Evolutionary conservation across 2,329 filamentous ascomycete genomes (phyloP).

Genomic region (Dactylellina sp.): DNA sequence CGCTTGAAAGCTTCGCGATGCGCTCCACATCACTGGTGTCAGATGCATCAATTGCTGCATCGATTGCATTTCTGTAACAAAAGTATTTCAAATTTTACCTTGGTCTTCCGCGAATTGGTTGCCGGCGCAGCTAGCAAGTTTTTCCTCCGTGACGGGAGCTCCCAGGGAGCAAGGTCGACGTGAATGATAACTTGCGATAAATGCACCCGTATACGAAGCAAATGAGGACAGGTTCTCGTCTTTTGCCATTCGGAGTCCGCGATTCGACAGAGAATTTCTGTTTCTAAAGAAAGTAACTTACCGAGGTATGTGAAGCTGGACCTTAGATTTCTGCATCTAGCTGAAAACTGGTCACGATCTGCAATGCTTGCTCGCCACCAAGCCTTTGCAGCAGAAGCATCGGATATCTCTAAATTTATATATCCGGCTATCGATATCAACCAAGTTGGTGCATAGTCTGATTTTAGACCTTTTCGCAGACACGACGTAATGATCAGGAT

Average conservation of each 20-base stretch:
- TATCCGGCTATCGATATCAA: slow-evolving; percentile 4
- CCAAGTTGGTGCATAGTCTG: not conserved
- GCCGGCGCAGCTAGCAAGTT: too few relatives aligned
- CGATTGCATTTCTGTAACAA: slow-evolving; percentile 10
- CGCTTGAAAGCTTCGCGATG: slow-evolving; percentile 12
- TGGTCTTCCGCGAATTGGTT: not conserved
- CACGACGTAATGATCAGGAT: slow-evolving; percentile 12
- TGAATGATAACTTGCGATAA: slow-evolving; percentile 17
- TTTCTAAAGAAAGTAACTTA: slow-evolving; percentile 25
- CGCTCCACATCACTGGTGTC: slow-evolving; percentile 11
- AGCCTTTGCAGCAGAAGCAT: slow-evolving; percentile 1
- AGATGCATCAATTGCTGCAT: slow-evolving; percentile 2
- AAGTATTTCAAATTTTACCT: slow-evolving; percentile 31
- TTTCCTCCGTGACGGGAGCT: slow-evolving; percentile 4
- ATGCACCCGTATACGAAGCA: not conserved
- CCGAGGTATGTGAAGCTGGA: slow-evolving; percentile 14
- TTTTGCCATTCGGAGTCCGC: slow-evolving; percentile 50
- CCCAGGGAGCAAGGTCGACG: slow-evolving; percentile 5
- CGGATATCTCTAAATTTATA: slow-evolving; percentile 12
- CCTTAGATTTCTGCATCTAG: slow-evolving; percentile 29
- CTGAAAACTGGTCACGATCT: slow-evolving; percentile 37
- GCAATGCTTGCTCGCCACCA: slow-evolving; percentile 32
- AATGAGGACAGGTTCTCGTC: not conserved
- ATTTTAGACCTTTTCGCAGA: slow-evolving; percentile 7
- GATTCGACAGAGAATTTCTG: slow-evolving; percentile 21